phyloP scores from a whole-genome alignment of 768 basidiomycete genomes.

The Leucosporidium yakuticum region DNA sequence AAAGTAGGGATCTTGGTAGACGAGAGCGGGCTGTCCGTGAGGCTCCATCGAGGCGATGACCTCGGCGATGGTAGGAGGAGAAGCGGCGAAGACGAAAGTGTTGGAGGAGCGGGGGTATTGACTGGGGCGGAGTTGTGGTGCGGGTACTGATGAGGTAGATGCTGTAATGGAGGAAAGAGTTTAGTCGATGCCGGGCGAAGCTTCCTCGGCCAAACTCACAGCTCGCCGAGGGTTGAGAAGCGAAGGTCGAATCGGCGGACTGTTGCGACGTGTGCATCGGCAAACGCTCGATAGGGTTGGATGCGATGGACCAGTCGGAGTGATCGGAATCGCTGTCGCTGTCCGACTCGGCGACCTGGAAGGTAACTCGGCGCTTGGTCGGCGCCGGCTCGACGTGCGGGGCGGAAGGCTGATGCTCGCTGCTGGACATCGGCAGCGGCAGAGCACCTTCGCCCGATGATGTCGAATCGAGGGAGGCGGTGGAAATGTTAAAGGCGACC shows the following conservation, averaged over 20 bases:
- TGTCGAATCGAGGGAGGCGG: background rate
- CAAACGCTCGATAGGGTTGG: no score
- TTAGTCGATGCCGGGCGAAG: background rate
- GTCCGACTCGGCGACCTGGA: no score
- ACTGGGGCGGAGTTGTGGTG: background rate
- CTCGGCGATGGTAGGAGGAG: slow-evolving; percentile 47
- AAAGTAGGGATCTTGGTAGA: slow-evolving; percentile 76
- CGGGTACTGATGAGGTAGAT: background rate
- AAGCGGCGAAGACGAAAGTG: slow-evolving; percentile 17
- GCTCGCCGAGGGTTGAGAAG: no score
- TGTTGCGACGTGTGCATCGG: no score
- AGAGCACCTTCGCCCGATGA: background rate
- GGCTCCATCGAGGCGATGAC: slow-evolving; percentile 49
- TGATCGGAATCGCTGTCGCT: no score
- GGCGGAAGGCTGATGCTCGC: no score
- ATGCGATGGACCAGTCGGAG: no score
- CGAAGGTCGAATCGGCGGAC: no score
- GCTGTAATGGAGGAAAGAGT: background rate
- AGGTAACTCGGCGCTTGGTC: no score
- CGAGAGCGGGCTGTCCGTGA: slow-evolving; percentile 50
- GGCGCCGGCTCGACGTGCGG: no score
- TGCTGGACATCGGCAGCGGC: background rate
- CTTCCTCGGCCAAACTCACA: no score
- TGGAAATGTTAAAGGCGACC: background rate
- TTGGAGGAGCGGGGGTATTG: slow-evolving; percentile 5